These are phyloP conservation scores for Anthostomella pinea DNA, from an alignment of 2,329 filamentous ascomycete genomes.

Conservation along the genomic window DNA sequence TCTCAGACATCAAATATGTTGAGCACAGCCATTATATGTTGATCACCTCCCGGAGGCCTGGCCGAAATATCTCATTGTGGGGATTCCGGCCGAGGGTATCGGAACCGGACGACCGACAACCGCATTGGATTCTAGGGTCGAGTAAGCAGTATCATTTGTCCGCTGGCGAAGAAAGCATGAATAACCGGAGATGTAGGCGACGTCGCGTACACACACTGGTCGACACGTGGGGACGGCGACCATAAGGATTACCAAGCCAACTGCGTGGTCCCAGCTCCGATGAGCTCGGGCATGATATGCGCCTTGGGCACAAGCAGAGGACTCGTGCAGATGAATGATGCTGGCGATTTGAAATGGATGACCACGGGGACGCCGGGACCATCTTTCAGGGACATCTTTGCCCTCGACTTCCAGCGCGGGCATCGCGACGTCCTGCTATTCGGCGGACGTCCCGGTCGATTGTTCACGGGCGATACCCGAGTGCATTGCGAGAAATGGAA, in stretches of 20 bases:
- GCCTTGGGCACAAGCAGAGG: conserved; percentile 48
- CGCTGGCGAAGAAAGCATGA: neutral
- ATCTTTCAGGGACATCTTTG: conserved; percentile 44
- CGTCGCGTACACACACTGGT: conserved; percentile 3
- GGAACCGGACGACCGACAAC: conserved; percentile 26
- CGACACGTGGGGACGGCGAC: conserved; percentile 13
- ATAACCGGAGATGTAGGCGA: too few relatives aligned
- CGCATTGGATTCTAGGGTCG: conserved; percentile 36
- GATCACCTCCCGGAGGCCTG: conserved; percentile 38
- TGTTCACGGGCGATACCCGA: conserved; percentile 48
- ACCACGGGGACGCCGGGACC: too few relatives aligned
- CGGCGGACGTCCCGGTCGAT: conserved; percentile 46
- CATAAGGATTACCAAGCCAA: conserved; percentile 38
- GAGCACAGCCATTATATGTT: conserved; percentile 40
- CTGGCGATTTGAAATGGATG: conserved; percentile 36
- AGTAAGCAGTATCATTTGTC: conserved; percentile 6
- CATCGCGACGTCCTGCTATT: conserved; percentile 47
- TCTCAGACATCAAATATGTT: conserved; percentile 49
- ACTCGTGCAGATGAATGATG: conserved; percentile 37
- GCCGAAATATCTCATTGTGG: conserved; percentile 33
- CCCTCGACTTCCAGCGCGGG: conserved; percentile 44
- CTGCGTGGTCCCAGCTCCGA: conserved; percentile 36
- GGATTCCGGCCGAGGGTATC: conserved; percentile 37
- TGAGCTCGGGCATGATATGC: conserved; percentile 40
- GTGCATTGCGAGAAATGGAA: conserved; percentile 17